Evolutionary conservation across 306 rosid species (phyloP), one percentile per base, ranked within the genome.

Genomic region (Phaseolus lunatus): DNA sequence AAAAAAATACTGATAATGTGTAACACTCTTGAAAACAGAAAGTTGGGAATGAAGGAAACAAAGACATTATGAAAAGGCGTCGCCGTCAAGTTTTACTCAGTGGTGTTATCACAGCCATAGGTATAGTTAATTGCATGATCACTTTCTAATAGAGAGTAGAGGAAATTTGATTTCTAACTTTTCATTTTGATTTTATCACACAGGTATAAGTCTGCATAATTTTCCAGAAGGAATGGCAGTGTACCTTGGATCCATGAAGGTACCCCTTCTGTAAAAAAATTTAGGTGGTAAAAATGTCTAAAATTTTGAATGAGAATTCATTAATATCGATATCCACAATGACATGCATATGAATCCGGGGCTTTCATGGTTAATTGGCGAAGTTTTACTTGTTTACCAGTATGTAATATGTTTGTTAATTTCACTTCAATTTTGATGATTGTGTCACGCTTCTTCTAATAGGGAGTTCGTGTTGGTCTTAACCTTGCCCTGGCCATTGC

Each of bases 151-250:
- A 27, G 18, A 26, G 44, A 69, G 57, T 67, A 26, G 24, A 57
- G 16, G 31, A 65, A 78, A 70, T 18, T 27, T 67, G 23, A 69
- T 50, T 52, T 13, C 7, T 0, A 57, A 35, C 10, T 11, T 73
- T 67, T 16, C 20, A 18, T 59, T 63, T 20, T 75, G 70, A 43
- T 37, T 16, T 62, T 72, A 19, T 71, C 50, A 33, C 78, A 91
- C 80, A 93, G 98, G 96, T 80, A 93, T 93, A 84, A 64, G 99
- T 81, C 86, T 96, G 76, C 99, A 96, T 84, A 96, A 93, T 69
- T 93, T 96, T 83, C 99, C 99, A 11, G 99, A 96, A 91, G 99
- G 99, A 73, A 93, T 96, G 97, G 99, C 99, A 3, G 98, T 96
- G 75, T 96, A 89, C 79, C 97, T 96, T 68, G 98, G 98, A 77